These are phyloP conservation scores for Maudiozyma serrabonitensis DNA, from an alignment of 805 yeast species.

Conservation along the genomic window DNA sequence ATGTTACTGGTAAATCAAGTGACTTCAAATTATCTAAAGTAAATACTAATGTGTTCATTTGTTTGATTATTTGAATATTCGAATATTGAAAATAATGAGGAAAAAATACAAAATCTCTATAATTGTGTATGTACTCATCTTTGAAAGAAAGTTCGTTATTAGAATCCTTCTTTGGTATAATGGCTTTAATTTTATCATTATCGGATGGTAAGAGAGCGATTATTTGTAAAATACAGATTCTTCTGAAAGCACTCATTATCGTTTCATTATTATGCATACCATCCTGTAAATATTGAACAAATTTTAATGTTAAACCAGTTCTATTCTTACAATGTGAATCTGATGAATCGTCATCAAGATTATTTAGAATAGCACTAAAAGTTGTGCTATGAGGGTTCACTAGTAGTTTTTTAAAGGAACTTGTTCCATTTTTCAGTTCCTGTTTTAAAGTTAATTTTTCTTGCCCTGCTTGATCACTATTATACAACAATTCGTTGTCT, in stretches of 20 bases:
- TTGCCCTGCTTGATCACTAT: slow-evolving; percentile 3
- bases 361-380: background rate
- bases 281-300: slow-evolving; percentile 11
- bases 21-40: slow-evolving; percentile 10
- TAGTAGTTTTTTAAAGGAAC: slow-evolving; percentile 10
- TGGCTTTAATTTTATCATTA: background rate
- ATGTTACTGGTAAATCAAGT: background rate
- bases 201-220: slow-evolving; percentile 13
- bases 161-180: slow-evolving; percentile 7
- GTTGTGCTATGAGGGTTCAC: slow-evolving; percentile 1
- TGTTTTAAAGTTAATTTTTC: slow-evolving; percentile 5
- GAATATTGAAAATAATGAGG: slow-evolving; percentile 24
- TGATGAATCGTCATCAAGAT: background rate
- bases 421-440: slow-evolving; percentile 7
- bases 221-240: slow-evolving; percentile 28
- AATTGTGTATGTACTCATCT: slow-evolving; percentile 25
- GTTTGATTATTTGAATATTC: slow-evolving; percentile 9
- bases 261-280: slow-evolving; percentile 26
- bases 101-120: slow-evolving; percentile 27
- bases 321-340: background rate
- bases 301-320: slow-evolving; percentile 10
- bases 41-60: slow-evolving; percentile 13
- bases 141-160: slow-evolving; percentile 12
- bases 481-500: slow-evolving; percentile 37
- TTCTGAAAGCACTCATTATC: slow-evolving; percentile 19